Conservation (phyloP, 805 yeast genomes). For the Sugiyamaella qingdaonensis region DNA sequence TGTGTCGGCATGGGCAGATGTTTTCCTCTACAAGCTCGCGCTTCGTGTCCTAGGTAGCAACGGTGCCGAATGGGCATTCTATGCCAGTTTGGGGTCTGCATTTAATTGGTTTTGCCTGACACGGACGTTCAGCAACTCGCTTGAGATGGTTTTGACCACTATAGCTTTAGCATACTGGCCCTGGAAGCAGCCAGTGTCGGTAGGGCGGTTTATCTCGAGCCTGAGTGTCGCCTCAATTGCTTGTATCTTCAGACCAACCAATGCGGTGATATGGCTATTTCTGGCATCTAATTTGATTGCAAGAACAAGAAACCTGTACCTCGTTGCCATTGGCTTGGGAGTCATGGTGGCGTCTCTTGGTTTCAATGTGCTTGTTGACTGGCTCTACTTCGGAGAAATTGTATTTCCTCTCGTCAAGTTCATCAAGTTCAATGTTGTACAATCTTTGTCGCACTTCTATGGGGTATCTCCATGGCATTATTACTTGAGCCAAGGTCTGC, state of each 20-base stretch:
- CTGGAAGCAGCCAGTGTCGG: slow-evolving; percentile 37
- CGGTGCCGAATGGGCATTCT: slow-evolving; percentile 36
- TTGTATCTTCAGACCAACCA: slow-evolving; percentile 81
- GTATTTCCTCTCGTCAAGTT: slow-evolving; percentile 67
- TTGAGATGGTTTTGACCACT: slow-evolving; percentile 70
- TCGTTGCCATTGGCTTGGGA: slow-evolving; percentile 24
- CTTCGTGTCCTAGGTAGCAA: slow-evolving; percentile 8
- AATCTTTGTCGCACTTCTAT: slow-evolving; percentile 72
- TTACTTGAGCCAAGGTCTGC: slow-evolving; percentile 78
- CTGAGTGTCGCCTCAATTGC: slow-evolving; percentile 54
- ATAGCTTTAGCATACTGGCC: slow-evolving; percentile 71
- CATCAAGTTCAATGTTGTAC: slow-evolving; percentile 69
- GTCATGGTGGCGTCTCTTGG: slow-evolving; percentile 31
- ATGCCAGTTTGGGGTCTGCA: slow-evolving; percentile 55
- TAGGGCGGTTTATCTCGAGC: slow-evolving; percentile 32
- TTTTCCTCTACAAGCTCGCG: slow-evolving; percentile 49
- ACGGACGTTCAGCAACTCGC: slow-evolving; percentile 79
- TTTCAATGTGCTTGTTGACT: slow-evolving; percentile 49
- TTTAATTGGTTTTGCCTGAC: slow-evolving; percentile 81
- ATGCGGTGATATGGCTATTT: slow-evolving; percentile 67
- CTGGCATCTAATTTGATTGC: slow-evolving; percentile 43
- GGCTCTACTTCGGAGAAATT: slow-evolving; percentile 47
- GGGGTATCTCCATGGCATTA: slow-evolving; percentile 84
- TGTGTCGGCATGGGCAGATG: slow-evolving; percentile 70
- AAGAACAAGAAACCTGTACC: slow-evolving; percentile 12